Percentiles rank a stretch among this genome's conserved stretches.
phyloP scores from a whole-genome alignment of 441 rosid species.

The Adansonia gregorii region DNA sequence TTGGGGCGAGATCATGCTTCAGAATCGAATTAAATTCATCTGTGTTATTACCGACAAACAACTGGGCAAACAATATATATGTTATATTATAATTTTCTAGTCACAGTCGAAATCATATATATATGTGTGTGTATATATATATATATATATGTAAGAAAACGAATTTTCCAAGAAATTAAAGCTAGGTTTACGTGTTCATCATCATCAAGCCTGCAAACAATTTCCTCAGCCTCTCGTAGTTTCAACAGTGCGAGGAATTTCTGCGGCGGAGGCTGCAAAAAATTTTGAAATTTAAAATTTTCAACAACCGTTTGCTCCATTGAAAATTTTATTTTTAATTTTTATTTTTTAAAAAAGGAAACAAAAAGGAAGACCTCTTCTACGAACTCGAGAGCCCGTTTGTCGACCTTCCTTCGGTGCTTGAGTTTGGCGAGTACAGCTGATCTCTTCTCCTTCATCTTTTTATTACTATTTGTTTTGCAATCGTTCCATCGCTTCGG shows the following conservation, averaged over 20 bases:
- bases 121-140: not conserved
- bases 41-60: constrained; percentile 78
- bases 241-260: constrained; percentile 77
- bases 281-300: too few species aligned
- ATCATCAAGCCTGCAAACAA: constrained; percentile 71
- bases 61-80: constrained; percentile 33
- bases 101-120: not conserved
- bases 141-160: not conserved
- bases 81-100: not conserved
- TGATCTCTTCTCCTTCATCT: constrained; percentile 66
- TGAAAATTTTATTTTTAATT: too few species aligned
- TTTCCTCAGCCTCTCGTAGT: constrained; percentile 85
- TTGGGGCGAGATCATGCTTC: constrained; percentile 57
- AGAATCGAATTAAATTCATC: constrained; percentile 78
- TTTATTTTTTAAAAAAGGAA: too few species aligned
- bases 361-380: constrained; percentile 61
- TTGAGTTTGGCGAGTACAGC: constrained; percentile 70
- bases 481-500: not conserved
- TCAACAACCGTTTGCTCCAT: not conserved
- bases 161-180: not conserved
- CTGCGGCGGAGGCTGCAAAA: constrained; percentile 68
- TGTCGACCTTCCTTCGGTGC: constrained; percentile 81
- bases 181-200: constrained; percentile 71
- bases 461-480: not conserved
- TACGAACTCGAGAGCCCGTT: constrained; percentile 83